These are phyloP conservation scores for Sclerotinia nivalis DNA, from an alignment of 2,329 filamentous ascomycete species.

Conservation along the genomic window DNA sequence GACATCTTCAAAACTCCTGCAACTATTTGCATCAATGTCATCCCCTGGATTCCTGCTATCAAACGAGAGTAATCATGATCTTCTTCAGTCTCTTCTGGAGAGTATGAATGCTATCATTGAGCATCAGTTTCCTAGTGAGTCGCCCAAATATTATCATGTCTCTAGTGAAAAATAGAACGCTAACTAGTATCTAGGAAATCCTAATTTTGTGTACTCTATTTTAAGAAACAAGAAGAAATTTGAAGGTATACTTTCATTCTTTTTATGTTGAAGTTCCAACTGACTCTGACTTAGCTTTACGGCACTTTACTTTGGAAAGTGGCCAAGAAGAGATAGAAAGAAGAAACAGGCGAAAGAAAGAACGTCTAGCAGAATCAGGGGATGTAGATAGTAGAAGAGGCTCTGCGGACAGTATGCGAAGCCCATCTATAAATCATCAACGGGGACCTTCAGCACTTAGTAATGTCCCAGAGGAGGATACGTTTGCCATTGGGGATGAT, in stretches of 20 bases:
- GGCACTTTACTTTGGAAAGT: slow-evolving; percentile 87
- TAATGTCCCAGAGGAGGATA: slow-evolving; percentile 75
- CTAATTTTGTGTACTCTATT: slow-evolving; percentile 77
- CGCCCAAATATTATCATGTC: not conserved
- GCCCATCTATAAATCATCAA: slow-evolving; percentile 56
- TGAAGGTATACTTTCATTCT: slow-evolving; percentile 49
- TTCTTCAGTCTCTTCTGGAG: slow-evolving; percentile 80
- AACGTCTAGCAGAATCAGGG: slow-evolving; percentile 53
- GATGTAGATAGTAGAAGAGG: slow-evolving; percentile 52
- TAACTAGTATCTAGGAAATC: slow-evolving; percentile 57
- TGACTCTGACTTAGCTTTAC: slow-evolving; percentile 53
- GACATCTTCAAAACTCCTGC: slow-evolving; percentile 78
- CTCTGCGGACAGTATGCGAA: slow-evolving; percentile 68
- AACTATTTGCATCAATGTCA: slow-evolving; percentile 89
- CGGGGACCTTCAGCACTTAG: slow-evolving; percentile 58
- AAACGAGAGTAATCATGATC: slow-evolving; percentile 84
- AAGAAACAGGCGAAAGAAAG: slow-evolving; percentile 69
- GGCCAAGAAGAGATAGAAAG: slow-evolving; percentile 89
- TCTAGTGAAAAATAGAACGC: not conserved
- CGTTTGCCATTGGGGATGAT: slow-evolving; percentile 85
- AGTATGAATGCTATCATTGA: slow-evolving; percentile 89
- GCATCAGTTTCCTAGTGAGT: slow-evolving; percentile 76
- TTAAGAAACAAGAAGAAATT: slow-evolving; percentile 80
- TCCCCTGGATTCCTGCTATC: slow-evolving; percentile 88
- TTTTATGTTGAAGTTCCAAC: slow-evolving; percentile 20